These are phyloP conservation scores for Kodamaea plutei DNA, from an alignment of 1,139 yeast species.

Conservation along the genomic window DNA sequence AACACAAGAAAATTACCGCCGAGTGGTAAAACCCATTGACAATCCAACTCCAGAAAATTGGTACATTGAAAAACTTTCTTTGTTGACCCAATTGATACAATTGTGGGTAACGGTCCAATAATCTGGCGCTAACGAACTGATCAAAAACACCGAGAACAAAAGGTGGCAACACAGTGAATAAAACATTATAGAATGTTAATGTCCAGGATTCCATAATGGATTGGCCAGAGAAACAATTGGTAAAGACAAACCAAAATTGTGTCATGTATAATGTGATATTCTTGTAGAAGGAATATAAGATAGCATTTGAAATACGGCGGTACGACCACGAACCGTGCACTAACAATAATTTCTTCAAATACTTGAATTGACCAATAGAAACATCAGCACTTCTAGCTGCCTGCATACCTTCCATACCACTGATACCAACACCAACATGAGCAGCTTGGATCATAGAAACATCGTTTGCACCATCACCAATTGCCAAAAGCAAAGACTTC, in stretches of 20 bases:
- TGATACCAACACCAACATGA: conserved; percentile 96
- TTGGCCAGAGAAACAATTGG: conserved; percentile 91
- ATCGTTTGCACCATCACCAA: conserved; percentile 99
- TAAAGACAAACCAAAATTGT: conserved; percentile 95
- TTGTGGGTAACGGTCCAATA: conserved; percentile 89
- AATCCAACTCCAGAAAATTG: conserved; percentile 97
- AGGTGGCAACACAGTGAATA: conserved; percentile 93
- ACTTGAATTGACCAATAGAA: conserved; percentile 93
- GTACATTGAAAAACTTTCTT: conserved; percentile 83
- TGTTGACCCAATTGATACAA: conserved; percentile 86
- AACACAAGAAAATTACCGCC: conserved; percentile 73
- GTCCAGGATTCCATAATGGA: conserved; percentile 98
- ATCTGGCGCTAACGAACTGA: conserved; percentile 88
- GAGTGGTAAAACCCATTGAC: conserved; percentile 94
- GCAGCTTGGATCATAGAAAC: conserved; percentile 99
- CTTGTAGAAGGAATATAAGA: conserved; percentile 91
- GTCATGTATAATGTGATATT: conserved; percentile 95
- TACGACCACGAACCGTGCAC: conserved; percentile 99
- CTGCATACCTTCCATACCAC: conserved; percentile 99
- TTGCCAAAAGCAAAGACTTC: conserved; percentile 76
- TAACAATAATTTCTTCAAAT: conserved; percentile 70
- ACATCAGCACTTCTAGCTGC: conserved; percentile 98
- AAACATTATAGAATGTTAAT: conserved; percentile 90
- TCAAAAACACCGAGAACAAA: conserved; percentile 95
- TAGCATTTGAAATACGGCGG: conserved; percentile 88